phyloP scores from a whole-genome alignment of 768 basidiomycete species.

The Agrocybe praecox region DNA sequence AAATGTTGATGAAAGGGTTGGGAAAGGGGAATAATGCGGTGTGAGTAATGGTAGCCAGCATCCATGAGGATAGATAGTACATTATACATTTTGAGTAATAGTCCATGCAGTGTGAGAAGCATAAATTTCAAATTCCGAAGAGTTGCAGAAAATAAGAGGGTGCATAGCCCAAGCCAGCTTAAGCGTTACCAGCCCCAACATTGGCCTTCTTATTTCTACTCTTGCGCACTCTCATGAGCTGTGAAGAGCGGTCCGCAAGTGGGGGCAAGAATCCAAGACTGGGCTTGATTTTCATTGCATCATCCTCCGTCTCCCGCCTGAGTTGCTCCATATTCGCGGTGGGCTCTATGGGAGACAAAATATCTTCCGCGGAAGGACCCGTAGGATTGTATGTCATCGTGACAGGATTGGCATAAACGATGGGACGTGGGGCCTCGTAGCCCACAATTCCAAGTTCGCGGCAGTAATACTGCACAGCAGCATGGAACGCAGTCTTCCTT shows the following conservation, averaged over 20 bases:
- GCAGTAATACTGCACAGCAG: constrained; percentile 74
- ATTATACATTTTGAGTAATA: no score
- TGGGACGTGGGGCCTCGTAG: constrained; percentile 60
- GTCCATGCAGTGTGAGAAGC: no score
- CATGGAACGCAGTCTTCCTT: constrained; percentile 78
- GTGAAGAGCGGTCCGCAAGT: constrained; percentile 31
- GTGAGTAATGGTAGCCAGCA: no score
- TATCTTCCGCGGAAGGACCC: constrained; percentile 14
- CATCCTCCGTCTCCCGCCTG: constrained; percentile 25
- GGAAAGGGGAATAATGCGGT: no score
- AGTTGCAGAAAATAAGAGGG: no score
- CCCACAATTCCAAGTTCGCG: constrained; percentile 68
- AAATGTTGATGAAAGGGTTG: no score
- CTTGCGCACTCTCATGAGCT: constrained; percentile 39
- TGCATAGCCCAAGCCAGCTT: not conserved
- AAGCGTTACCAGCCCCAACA: constrained; percentile 36
- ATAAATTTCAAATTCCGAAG: no score
- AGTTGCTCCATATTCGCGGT: constrained; percentile 9
- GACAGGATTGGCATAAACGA: constrained; percentile 46
- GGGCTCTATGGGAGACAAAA: constrained; percentile 4
- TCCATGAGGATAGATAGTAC: no score
- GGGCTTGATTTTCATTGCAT: constrained; percentile 34
- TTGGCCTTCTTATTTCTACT: constrained; percentile 43
- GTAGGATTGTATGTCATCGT: constrained; percentile 23
- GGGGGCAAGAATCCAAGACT: constrained; percentile 52